Evolutionary conservation across 2,329 filamentous ascomycete genomes (phyloP), one percentile per base, ranked within the genome.

Genomic region (Neofusicoccum laricinum): DNA sequence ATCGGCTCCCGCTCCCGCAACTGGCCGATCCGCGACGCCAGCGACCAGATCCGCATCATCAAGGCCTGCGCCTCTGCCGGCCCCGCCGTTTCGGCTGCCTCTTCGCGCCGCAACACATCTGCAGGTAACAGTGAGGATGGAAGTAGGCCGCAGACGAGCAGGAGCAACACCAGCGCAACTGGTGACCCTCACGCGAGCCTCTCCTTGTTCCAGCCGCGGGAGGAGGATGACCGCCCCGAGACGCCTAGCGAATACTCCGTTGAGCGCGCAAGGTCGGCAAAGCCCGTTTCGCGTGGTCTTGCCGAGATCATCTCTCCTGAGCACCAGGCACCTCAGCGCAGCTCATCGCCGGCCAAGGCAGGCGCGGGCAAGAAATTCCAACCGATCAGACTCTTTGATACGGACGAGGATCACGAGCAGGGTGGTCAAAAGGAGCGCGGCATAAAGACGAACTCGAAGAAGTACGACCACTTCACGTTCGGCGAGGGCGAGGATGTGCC

Each of bases 1-100:
- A 98, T 99, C 77, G 94, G 95, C 72, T 90, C 89, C 74, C 89
- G 90, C 62, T 92, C 91, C 64, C 91, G 90, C 76, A 96, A 95
- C 79, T 99, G 95, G 95, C 95, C 95, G 63, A 96, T 99, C 74
- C 87, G 88, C 70, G 93, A 97, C 75, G 90, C 89, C 74, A 87
- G 87, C 71, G 93, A 97, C 62, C 93, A 98, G 80, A 84, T 90
- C 70, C 88, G 87, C 71, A 81, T 97, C 71, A 91, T 97, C 71
- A 82, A 85, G 68, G 82, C 81, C 57, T 88, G 84, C 68, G 45
- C 62, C 41, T 55, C 43, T 21, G 30, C 21, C 12, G 21, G 30
- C 4, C 62, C 50, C 21, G 79, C 86, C 70, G 84, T 85, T 70
- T 76, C 79, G n/a, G 80, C 65, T 21, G 70, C 75, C 53, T 69